phyloP scores from a whole-genome alignment of 1,284 basidiomycete genomes.

The Rhodotorula sp. region DNA sequence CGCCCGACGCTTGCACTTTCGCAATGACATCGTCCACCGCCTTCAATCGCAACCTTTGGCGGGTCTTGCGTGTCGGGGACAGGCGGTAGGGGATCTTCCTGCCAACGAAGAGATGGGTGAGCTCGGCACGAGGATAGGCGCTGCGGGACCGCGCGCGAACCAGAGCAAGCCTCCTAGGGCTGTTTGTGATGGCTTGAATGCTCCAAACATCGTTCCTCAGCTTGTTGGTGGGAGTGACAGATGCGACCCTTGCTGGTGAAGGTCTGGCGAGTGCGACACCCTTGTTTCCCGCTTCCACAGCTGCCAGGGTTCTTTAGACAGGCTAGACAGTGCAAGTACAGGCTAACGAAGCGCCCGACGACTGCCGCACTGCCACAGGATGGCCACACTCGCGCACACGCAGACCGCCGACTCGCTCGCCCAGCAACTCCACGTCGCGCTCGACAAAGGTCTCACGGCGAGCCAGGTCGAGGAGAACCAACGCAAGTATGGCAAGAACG shows the following conservation, averaged over 20 bases:
- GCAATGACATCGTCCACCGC: slow-evolving; percentile 91
- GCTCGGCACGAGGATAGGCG: too few species aligned
- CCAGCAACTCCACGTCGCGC: slow-evolving; percentile 39
- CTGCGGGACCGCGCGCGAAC: too few species aligned
- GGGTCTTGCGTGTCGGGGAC: slow-evolving; percentile 84
- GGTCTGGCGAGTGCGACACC: too few species aligned
- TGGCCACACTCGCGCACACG: slow-evolving; percentile 10
- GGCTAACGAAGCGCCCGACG: too few species aligned
- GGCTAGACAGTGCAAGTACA: too few species aligned
- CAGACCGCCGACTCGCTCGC: slow-evolving; percentile 3
- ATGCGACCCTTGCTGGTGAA: too few species aligned
- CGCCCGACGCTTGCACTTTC: slow-evolving; percentile 74
- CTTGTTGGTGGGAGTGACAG: too few species aligned
- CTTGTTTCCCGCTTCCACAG: too few species aligned
- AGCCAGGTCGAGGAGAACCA: slow-evolving; percentile 29
- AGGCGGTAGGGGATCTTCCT: slow-evolving; percentile 96
- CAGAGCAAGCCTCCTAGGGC: too few species aligned
- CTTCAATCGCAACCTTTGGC: slow-evolving; percentile 81
- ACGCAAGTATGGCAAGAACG: slow-evolving; percentile 24
- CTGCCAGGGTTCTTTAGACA: too few species aligned
- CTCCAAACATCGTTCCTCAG: too few species aligned
- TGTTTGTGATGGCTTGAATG: too few species aligned
- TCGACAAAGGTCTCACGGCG: slow-evolving; percentile 42
- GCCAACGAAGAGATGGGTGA: slow-evolving; percentile 4
- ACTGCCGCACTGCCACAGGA: neutral